Conservation (phyloP, 2,329 filamentous ascomycete species). For the Sodiomyces alkalinus region DNA sequence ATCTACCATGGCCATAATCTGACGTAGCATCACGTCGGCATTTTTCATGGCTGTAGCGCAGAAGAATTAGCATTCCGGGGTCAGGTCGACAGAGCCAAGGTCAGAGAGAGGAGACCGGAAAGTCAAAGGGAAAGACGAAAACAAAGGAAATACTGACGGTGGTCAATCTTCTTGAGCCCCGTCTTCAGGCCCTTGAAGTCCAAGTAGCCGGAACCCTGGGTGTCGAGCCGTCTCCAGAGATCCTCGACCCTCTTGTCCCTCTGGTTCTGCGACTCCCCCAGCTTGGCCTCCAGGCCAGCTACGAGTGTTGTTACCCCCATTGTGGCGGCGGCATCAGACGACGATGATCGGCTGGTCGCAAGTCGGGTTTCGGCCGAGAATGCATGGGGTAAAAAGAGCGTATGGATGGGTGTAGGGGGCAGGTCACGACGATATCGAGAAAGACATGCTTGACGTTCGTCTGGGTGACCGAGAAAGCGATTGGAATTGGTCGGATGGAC, state of each 20-base stretch:
- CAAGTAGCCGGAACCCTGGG: slow-evolving; percentile 59
- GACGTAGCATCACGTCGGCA: slow-evolving; percentile 69
- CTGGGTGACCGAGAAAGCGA: too few species aligned
- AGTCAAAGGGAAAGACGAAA: slow-evolving; percentile 1
- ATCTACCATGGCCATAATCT: slow-evolving; percentile 72
- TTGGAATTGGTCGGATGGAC: too few species aligned
- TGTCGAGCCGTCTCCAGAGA: slow-evolving; percentile 74
- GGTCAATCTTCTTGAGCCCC: slow-evolving; percentile 77
- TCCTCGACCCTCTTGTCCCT: slow-evolving; percentile 68
- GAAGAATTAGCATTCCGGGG: neutral
- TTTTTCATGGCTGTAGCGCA: slow-evolving; percentile 56
- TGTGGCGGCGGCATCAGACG: slow-evolving; percentile 10
- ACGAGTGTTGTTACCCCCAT: slow-evolving; percentile 35
- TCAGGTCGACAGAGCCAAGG: too few species aligned
- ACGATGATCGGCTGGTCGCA: slow-evolving; percentile 7
- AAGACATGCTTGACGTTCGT: too few species aligned
- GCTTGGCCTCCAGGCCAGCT: slow-evolving; percentile 42
- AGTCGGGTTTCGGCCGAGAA: slow-evolving; percentile 14
- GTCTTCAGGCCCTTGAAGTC: slow-evolving; percentile 74
- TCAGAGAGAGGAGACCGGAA: too few species aligned
- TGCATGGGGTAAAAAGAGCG: too few species aligned
- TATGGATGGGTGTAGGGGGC: too few species aligned
- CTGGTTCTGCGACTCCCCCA: slow-evolving; percentile 62
- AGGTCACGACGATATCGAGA: too few species aligned
- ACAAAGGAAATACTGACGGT: slow-evolving; percentile 43